Evolutionary conservation across 1,139 yeast genomes (phyloP).

Genomic region (Hansenula anomala): DNA sequence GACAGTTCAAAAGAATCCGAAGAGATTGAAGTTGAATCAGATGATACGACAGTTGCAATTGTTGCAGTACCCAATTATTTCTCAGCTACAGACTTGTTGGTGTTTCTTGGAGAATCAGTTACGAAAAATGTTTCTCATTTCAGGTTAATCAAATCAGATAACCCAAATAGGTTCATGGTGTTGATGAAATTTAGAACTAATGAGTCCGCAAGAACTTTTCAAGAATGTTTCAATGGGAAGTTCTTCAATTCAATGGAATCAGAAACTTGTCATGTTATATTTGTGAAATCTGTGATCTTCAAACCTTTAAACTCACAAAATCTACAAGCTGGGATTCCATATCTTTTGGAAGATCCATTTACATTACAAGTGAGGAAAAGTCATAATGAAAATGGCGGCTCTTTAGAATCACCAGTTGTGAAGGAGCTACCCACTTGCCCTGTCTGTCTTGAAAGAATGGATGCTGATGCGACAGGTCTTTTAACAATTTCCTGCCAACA

Average conservation of each 20-base stretch:
- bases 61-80: conserved; percentile 85
- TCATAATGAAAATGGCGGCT: conserved; percentile 18
- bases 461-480: conserved; percentile 73
- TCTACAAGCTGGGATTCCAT: conserved; percentile 44
- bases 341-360: conserved; percentile 71
- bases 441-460: conserved; percentile 89
- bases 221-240: conserved; percentile 64
- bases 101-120: conserved; percentile 63
- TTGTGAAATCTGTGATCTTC: conserved; percentile 56
- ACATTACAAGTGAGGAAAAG: conserved; percentile 29
- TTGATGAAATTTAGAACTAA: conserved; percentile 65
- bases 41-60: conserved; percentile 68
- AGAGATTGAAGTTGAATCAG: conserved; percentile 34
- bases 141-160: conserved; percentile 63
- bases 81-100: conserved; percentile 78
- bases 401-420: conserved; percentile 15
- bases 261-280: conserved; percentile 76
- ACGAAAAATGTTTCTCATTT: conserved; percentile 63
- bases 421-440: conserved; percentile 90
- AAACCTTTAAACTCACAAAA: conserved; percentile 21
- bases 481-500: conserved; percentile 91
- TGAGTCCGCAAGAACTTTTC: conserved; percentile 56
- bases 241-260: conserved; percentile 86
- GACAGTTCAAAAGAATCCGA: conserved; percentile 6
- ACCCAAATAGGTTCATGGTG: conserved; percentile 69